These are phyloP conservation scores for Boletus eberwhitei DNA, from an alignment of 768 basidiomycete genomes.

Conservation along the genomic window DNA sequence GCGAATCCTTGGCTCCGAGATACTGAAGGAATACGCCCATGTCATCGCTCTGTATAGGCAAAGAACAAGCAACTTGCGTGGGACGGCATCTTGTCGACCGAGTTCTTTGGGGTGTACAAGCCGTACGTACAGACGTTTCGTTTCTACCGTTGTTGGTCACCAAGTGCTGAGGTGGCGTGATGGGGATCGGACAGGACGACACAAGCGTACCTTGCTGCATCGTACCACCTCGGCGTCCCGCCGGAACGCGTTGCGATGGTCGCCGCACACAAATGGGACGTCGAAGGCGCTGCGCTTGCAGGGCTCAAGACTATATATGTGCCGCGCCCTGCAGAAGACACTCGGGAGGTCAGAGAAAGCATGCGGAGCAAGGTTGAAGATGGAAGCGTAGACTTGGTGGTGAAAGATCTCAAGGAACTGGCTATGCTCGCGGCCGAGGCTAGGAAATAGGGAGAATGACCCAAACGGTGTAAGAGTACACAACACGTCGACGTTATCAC, in stretches of 20 bases:
- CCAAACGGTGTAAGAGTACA: not conserved
- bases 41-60: constrained; percentile 37
- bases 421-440: constrained; percentile 27
- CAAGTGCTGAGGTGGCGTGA: not conserved
- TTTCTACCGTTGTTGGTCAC: not conserved
- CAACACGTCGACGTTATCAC: too few relatives aligned
- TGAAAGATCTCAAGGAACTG: constrained; percentile 50
- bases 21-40: too few relatives aligned
- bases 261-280: constrained; percentile 58
- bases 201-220: constrained; percentile 46
- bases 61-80: constrained; percentile 60
- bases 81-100: constrained; percentile 60
- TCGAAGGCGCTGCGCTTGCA: constrained; percentile 46
- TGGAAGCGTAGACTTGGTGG: constrained; percentile 57
- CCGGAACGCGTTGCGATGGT: constrained; percentile 60
- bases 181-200: constrained; percentile 33
- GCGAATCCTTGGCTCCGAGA: too few relatives aligned
- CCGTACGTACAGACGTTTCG: constrained; percentile 45
- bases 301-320: constrained; percentile 64
- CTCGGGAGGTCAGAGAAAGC: constrained; percentile 13
- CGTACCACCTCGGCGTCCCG: constrained; percentile 42
- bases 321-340: constrained; percentile 47
- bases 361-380: constrained; percentile 49
- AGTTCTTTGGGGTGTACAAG: constrained; percentile 61
- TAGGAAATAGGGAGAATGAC: not conserved